Evolutionary conservation across 129 eudicot genomes (phyloP), one percentile per base, ranked within the genome.

Genomic region (Centaurea solstitialis): DNA sequence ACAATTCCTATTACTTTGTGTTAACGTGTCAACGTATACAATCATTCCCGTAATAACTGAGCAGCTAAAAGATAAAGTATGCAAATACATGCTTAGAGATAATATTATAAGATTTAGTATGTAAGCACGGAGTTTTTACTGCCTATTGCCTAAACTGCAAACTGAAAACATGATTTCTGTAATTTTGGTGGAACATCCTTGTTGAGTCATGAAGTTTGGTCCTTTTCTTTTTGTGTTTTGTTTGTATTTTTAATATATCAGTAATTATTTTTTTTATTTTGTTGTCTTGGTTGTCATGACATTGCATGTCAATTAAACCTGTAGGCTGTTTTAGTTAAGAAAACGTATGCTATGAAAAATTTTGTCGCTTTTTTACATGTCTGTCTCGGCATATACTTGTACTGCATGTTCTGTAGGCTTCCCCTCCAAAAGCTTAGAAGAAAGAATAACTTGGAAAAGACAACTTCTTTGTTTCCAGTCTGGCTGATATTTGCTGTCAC

Each of bases 211-310:
- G 71, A 76, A 37, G 53, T 33, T 53, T 61, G 57, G 50, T 37
- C 57, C 57, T 35, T 53, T 35, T 23, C 37, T 11, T 18, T 76
- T 18, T n/a, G 30, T 20, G 50, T 10, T n/a, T n/a, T 3, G 28
- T 57, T 57, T 13, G 24, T 30, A 10, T 75, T 53, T 38, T 75
- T 30, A 1, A 65, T 10, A 59, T 45, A 9, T 33, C 30, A 57
- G 53, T 75, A 30, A 59, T 30, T 30, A 18, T 28, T 57, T 75
- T n/a, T 53, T 26, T n/a, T n/a, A 18, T 28, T 57, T 30, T 75
- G 70, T 59, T 18, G 79, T 57, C 53, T 61, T 61, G 71, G 53
- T 35, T 70, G 15, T 61, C 39, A 61, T 37, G 71, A 21, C 79
- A 61, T 61, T 21, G 38, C 71, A 61, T 61, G 22, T 61, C 68